phyloP scores from a whole-genome alignment of 441 rosid species.

The Macaranga tanarius region DNA sequence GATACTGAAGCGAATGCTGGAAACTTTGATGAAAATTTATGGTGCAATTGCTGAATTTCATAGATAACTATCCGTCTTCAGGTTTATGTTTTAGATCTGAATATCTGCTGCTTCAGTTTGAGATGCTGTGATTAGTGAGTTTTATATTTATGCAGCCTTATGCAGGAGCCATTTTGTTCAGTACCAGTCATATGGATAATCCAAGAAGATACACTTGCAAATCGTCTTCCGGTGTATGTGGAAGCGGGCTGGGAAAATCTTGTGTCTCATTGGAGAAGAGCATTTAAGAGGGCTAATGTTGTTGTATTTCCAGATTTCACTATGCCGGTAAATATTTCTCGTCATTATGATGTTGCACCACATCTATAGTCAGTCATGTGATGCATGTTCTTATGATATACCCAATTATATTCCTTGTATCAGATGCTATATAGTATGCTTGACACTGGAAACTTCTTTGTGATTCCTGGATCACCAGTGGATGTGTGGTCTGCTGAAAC shows the following conservation, averaged over 20 bases:
- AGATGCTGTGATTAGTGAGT: constrained; percentile 52
- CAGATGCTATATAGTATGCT: constrained; percentile 95
- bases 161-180: constrained; percentile 96
- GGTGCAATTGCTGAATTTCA: not conserved
- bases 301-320: constrained; percentile 80
- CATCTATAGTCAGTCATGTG: constrained; percentile 15
- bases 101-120: constrained; percentile 27
- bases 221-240: constrained; percentile 65
- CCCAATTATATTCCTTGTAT: constrained; percentile 38
- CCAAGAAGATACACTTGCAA: constrained; percentile 85
- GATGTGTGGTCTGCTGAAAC: constrained; percentile 95
- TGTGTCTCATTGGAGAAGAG: constrained; percentile 68
- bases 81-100: constrained; percentile 2
- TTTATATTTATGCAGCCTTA: constrained; percentile 90
- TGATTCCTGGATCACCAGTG: constrained; percentile 85
- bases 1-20: not conserved
- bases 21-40: not conserved
- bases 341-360: constrained; percentile 6
- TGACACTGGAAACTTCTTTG: constrained; percentile 97
- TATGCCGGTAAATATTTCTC: constrained; percentile 61
- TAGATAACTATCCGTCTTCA: not conserved
- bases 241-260: constrained; percentile 60
- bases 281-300: constrained; percentile 72
- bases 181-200: constrained; percentile 91
- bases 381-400: constrained; percentile 29